Base-by-base conservation (phyloP, 2,329 filamentous ascomycete genomes). In the Purpureocillium takamizusanense region DNA sequence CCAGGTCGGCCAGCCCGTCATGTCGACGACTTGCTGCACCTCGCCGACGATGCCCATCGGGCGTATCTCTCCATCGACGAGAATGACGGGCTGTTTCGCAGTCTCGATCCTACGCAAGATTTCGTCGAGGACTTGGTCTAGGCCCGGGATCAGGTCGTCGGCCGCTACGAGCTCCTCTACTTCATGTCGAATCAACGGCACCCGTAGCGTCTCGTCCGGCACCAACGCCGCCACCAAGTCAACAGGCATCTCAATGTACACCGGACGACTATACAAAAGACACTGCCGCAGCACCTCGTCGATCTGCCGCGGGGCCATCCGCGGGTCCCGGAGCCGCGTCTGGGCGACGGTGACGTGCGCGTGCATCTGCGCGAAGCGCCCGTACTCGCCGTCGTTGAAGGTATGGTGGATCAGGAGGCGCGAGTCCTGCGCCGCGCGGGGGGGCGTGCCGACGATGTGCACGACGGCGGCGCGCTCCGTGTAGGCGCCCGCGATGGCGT, bases 401-500 rank as follows among this genome's bases (percentile, higher is more conserved):
- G 72, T 74, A 42, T 77, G 74, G 39, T 78, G 74, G 16, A 76
- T 56, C 35, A 65, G 43, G 10, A 58, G 50, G 4, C 67, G 59
- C 2, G 54, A 49, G 9, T 65, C 59, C 43, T 75, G 71, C 3
- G 62, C 57, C 8, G 49, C 43, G 3, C 66, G 59, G 3, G 57
- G 54, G 8, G 74, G 71, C 1, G 68, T 69, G 3, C 75, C 75
- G 16, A 78, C 73, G 31, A 79, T 69, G 46, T 79, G 74, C 10
- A 78, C 66, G 15, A 79, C 66, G 0, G 72, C 63, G 0, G 70
- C 70, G 23, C 63, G 62, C 54, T 79, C 76, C 9, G 73, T 66
- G 49, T 71, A 78, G 4, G 74, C 70, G 1, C 75, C 76, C 3
- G 72, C 74, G 45, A 77, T 67, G 28, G 69, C 74, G 47, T 78